A percentile compares a stretch with the other conserved stretches of the same genome.
These are phyloP conservation scores for Sideroxylon spinosum DNA, from an alignment of 179 eudicot species.

Conservation along the genomic window DNA sequence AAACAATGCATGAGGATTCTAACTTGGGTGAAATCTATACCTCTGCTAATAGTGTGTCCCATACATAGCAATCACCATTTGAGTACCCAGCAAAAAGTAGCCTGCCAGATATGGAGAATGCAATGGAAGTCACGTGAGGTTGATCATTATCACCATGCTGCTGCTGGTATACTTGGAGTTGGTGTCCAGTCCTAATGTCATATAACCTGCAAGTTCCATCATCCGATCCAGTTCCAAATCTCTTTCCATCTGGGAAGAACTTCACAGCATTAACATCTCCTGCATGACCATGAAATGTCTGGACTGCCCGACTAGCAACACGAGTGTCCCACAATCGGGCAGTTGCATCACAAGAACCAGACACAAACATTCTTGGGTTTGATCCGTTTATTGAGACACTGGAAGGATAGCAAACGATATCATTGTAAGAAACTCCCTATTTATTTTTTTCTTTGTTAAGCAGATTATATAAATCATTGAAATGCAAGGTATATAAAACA, in stretches of 20 bases:
- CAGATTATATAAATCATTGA: neutral
- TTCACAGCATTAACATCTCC: constrained; percentile 90
- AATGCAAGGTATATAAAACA: too few species aligned
- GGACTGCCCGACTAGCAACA: constrained; percentile 89
- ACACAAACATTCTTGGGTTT: constrained; percentile 69
- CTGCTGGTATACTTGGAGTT: constrained; percentile 72
- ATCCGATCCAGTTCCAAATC: constrained; percentile 93
- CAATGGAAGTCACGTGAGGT: constrained; percentile 62
- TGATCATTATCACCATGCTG: constrained; percentile 54
- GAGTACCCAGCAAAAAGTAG: constrained; percentile 85
- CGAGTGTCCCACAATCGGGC: constrained; percentile 96
- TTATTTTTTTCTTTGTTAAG: neutral
- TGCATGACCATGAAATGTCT: constrained; percentile 81
- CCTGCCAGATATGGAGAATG: constrained; percentile 86
- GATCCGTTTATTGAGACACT: constrained; percentile 73
- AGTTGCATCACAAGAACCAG: constrained; percentile 89
- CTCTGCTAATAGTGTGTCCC: constrained; percentile 90
- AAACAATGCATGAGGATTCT: neutral
- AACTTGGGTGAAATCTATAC: constrained; percentile 27
- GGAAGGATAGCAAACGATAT: constrained; percentile 19
- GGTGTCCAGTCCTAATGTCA: constrained; percentile 95
- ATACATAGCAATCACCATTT: constrained; percentile 80
- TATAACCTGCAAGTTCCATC: constrained; percentile 87
- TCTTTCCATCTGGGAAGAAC: constrained; percentile 93
- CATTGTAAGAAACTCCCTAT: neutral